Percentiles rank a stretch among this genome's conserved stretches.
phyloP scores from a whole-genome alignment of 1,284 basidiomycete species.

The Caloboletus firmus region DNA sequence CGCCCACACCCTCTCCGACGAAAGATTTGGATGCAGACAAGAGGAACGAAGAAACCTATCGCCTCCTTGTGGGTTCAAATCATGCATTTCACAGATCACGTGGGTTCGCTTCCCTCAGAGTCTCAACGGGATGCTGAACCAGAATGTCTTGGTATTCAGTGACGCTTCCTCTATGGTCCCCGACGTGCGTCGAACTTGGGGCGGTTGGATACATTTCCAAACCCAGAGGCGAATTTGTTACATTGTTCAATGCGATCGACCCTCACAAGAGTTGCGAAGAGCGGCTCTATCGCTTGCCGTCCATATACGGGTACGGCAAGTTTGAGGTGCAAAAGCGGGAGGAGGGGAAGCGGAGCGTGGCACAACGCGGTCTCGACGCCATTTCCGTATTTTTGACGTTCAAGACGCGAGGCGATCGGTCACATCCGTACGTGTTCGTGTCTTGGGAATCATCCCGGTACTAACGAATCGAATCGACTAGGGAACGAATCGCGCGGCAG shows the following conservation, averaged over 20 bases:
- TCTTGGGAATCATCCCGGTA: neutral
- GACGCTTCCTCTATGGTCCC: constrained; percentile 70
- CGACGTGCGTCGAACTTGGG: constrained; percentile 57
- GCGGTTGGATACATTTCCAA: constrained; percentile 71
- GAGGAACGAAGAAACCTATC: constrained; percentile 62
- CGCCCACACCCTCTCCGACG: constrained; percentile 47
- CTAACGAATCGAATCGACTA: constrained; percentile 27
- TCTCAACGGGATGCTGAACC: neutral
- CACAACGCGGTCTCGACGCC: constrained; percentile 57
- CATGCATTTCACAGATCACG: constrained; percentile 70
- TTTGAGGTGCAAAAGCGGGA: constrained; percentile 46
- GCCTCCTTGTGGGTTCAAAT: constrained; percentile 46
- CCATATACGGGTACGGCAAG: constrained; percentile 55
- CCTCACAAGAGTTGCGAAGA: constrained; percentile 42
- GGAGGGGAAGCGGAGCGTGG: constrained; percentile 53
- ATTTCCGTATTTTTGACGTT: constrained; percentile 53
- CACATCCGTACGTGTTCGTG: constrained; percentile 35
- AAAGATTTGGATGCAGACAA: constrained; percentile 46
- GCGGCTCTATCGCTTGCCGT: constrained; percentile 43
- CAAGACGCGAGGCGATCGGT: constrained; percentile 38
- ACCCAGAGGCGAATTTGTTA: constrained; percentile 62
- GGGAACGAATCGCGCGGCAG: constrained; percentile 50
- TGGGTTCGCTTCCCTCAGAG: constrained; percentile 38
- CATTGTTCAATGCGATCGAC: constrained; percentile 64
- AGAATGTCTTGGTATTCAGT: constrained; percentile 41